A percentile compares a stretch with the other conserved stretches of the same genome.
phyloP scores from a whole-genome alignment of 2,329 filamentous ascomycete species.

The Periconia sp. region DNA sequence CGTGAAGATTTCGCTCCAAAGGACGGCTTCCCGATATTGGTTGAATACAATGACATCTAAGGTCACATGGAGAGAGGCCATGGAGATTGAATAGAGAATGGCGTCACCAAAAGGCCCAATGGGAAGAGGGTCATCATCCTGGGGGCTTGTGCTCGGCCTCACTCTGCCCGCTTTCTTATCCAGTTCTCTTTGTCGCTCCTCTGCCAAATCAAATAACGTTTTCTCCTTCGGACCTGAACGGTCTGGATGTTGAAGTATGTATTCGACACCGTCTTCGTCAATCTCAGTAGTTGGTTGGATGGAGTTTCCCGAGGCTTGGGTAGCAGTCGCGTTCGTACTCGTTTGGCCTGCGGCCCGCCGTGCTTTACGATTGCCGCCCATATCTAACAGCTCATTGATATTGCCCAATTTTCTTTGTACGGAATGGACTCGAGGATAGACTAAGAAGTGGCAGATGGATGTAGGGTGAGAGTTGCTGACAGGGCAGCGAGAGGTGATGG shows the following conservation, averaged over 20 bases:
- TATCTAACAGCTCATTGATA: constrained; percentile 1
- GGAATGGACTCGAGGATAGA: no score
- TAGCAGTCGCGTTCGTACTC: not conserved
- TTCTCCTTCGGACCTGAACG: constrained; percentile 62
- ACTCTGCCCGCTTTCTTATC: constrained; percentile 22
- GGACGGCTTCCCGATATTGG: constrained; percentile 71
- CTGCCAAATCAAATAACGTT: constrained; percentile 73
- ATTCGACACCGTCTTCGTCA: constrained; percentile 51
- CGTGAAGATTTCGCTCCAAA: constrained; percentile 58
- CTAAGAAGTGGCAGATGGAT: no score
- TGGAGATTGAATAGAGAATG: constrained; percentile 55
- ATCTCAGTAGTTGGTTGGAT: constrained; percentile 42
- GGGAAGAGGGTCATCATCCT: constrained; percentile 37
- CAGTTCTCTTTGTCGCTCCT: constrained; percentile 56
- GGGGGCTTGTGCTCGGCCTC: constrained; percentile 49
- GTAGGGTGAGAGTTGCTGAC: no score
- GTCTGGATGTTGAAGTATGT: constrained; percentile 71
- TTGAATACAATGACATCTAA: constrained; percentile 78
- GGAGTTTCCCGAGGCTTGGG: constrained; percentile 17
- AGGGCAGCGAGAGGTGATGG: no score
- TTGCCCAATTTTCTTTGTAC: no score
- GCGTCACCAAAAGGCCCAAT: constrained; percentile 52
- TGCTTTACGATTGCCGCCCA: constrained; percentile 48
- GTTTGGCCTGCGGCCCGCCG: constrained; percentile 45
- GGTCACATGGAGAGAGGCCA: constrained; percentile 74